Conservation (phyloP, 331 rosid species). For the Telfairia occidentalis region DNA sequence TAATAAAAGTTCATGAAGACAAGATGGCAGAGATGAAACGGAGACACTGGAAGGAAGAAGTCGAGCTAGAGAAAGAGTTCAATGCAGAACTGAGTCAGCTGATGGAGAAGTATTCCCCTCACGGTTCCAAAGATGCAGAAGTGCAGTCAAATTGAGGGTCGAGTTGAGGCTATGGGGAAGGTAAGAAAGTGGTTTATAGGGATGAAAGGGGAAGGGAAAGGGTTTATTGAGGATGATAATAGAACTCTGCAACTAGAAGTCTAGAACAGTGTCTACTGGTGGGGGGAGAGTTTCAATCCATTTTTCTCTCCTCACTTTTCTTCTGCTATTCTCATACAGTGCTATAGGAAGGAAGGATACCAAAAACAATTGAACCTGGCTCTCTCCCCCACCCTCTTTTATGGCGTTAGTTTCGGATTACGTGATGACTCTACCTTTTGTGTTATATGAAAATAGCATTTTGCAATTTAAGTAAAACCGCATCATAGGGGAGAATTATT, state of each 20-base stretch:
- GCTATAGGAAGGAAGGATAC: not conserved
- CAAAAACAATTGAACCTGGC: not conserved
- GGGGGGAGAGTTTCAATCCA: not conserved
- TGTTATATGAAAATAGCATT: not conserved
- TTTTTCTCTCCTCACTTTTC: not conserved
- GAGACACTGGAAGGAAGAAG: slow-evolving; percentile 65
- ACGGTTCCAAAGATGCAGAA: not conserved
- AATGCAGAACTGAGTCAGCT: slow-evolving; percentile 34
- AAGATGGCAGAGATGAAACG: slow-evolving; percentile 33
- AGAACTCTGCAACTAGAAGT: not conserved
- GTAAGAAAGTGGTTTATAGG: not conserved
- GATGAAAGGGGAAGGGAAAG: no score
- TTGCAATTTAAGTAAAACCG: not conserved
- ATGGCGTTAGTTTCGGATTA: not conserved
- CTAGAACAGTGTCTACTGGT: not conserved
- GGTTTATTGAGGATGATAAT: no score
- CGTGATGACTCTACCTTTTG: not conserved
- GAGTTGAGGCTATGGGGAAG: not conserved
- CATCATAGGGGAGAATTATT: not conserved
- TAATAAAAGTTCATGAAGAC: slow-evolving; percentile 34
- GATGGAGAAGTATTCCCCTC: slow-evolving; percentile 30
- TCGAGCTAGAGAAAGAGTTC: slow-evolving; percentile 39
- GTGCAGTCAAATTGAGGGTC: not conserved
- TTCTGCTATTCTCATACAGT: not conserved
- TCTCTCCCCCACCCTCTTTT: no score